Evolutionary conservation across 148 eudicot species (phyloP), one percentile per base, ranked within the genome.

Genomic region (Arctostaphylos glauca): DNA sequence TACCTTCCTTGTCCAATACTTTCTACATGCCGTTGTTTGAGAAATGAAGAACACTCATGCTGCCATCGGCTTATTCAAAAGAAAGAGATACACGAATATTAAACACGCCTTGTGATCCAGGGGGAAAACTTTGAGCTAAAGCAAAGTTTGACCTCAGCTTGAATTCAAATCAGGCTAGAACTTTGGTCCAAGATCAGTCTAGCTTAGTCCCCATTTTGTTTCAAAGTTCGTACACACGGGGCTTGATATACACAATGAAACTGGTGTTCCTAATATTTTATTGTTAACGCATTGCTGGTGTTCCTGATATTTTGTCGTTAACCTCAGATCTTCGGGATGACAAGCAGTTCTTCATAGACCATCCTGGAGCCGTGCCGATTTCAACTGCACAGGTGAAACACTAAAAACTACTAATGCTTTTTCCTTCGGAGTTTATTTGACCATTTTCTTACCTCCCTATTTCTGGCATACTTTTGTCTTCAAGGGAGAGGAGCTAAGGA

Each of bases 341-440:
- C 88, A 88, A 91, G 84, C 97, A 93, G 77, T 93, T 91, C 83
- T 92, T 92, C 85, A 84, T 88, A 78, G 97, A 93, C 87, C 97
- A 93, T 84, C 97, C 97, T 70, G 95, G 97, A 67, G 91, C 97
- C 21, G 93, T 91, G 83, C 92, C 97, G 81, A 93, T 93, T 80
- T 85, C 97, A 49, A 81, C 93, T 74, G 92, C 92, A 82, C 97
- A 93, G 92, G 97, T 90, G 77, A 76, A 76, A 46, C 41, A n/a
- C 49, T 3, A 25, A 31, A 66, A 43, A 66, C 44, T 4, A 23
- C 43, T 50, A 54, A 8, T 47, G 64, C 48, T 2, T 9, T 5
- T 70, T 9, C 41, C 13, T 12, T 56, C 60, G 2, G 19, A 14
- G 49, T 41, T 6, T 71, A 13, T 9, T 58, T 41, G 18, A 6